phyloP scores from a whole-genome alignment of 305 asterid species.

The Solanum hybrid region DNA sequence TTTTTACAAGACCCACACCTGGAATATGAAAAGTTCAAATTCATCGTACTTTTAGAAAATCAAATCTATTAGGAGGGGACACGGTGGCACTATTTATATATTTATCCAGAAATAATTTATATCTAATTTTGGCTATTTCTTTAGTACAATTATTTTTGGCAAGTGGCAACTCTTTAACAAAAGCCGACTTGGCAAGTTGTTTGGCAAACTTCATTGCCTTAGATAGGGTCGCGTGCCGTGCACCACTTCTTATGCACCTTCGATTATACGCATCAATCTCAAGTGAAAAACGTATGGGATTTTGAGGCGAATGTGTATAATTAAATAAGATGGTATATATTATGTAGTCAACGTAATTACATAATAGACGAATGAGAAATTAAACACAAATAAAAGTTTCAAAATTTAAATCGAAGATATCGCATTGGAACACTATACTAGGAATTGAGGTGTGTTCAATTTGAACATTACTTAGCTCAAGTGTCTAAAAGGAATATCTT shows the following conservation, averaged over 20 bases:
- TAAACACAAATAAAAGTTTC: background rate
- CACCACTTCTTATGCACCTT: background rate
- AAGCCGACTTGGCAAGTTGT: background rate
- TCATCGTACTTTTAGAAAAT: background rate
- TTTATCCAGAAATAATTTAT: background rate
- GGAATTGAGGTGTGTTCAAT: background rate
- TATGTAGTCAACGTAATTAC: background rate
- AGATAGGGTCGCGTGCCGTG: background rate
- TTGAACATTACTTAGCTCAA: background rate
- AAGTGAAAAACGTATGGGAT: accelerated
- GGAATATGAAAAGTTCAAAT: background rate
- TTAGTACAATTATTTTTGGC: background rate
- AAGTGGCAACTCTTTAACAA: background rate
- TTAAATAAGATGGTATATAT: background rate
- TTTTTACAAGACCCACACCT: background rate
- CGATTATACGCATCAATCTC: background rate
- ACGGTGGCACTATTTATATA: background rate
- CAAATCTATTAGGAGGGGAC: background rate
- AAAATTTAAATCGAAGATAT: background rate
- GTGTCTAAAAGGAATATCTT: background rate
- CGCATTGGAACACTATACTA: background rate
- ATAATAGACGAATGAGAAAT: background rate
- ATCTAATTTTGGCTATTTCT: background rate
- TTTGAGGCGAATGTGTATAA: background rate
- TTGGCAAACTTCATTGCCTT: background rate